Evolutionary conservation across 495 filamentous ascomycete genomes (phyloP), one percentile per base, ranked within the genome.

Genomic region (Niebla homalea): DNA sequence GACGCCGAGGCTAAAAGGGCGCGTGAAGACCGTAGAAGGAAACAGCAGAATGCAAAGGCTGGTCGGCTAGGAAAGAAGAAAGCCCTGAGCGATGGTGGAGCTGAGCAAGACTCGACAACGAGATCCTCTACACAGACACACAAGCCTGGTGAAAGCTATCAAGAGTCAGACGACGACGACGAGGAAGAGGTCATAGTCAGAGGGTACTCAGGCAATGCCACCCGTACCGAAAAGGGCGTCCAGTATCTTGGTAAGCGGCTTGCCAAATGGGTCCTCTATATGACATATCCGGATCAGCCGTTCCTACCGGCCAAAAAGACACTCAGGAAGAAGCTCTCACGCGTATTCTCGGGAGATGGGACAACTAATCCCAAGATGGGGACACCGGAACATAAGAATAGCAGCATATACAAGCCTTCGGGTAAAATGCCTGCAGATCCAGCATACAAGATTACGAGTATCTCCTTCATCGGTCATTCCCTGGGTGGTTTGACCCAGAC

Each of bases 231-330:
- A 67, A 77, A 80, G 56, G 92, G 92, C 20, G 96, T 98, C 56
- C 94, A 97, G 61, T 97, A 94, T 60, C 76, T 98, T 1, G 92
- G 92, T 19, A 96, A 96, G 62, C 79, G 92, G 26, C 75, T 98
- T 20, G 92, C 92, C n/a, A 88, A 85, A 65, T 93, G 85, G 62
- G 72, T 97, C 18, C 72, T 98, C 12, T 70, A 79, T 20, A 85
- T 94, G 73, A 92, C 89, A 23, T 93, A 93, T 61, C 92, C 93
- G 1, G 85, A 93, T 59, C 87, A 96, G 53, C 85, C 87, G 6
- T 92, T 81, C 58, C 66, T 84, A 3, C 88, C 89, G 1, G 68
- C 75, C 18, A 80, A 81, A 44, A 83, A 75, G 55, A 68, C 74
- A 3, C 67, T 69, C n/a, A 45, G 60, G 41, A 69, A 57, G 54